A percentile compares a stretch with the other conserved stretches of the same genome.
phyloP scores from a whole-genome alignment of 805 yeast genomes.

The Lipomyces lipofer region DNA sequence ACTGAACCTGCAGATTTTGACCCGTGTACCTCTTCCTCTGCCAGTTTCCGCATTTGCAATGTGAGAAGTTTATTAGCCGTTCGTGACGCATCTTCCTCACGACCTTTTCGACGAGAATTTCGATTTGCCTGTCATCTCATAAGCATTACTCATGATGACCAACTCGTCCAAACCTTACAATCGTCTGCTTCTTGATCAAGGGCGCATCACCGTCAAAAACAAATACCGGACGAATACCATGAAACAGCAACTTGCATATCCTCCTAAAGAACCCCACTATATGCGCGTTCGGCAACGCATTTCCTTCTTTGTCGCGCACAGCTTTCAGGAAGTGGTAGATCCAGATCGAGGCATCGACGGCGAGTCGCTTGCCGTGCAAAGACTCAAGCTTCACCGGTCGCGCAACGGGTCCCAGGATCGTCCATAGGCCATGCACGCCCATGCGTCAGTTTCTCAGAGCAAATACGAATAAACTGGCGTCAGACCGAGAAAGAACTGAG shows the following conservation, averaged over 20 bases:
- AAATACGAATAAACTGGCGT: no score
- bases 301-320: slow-evolving; percentile 82
- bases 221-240: slow-evolving; percentile 85
- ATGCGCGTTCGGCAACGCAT: slow-evolving; percentile 74
- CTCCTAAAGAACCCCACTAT: slow-evolving; percentile 94
- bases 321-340: slow-evolving; percentile 95
- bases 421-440: slow-evolving; percentile 98
- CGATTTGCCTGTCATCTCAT: slow-evolving; percentile 47
- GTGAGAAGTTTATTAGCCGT: slow-evolving; percentile 84
- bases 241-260: slow-evolving; percentile 83
- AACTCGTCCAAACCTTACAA: slow-evolving; percentile 38
- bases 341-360: slow-evolving; percentile 99
- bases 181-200: slow-evolving; percentile 72
- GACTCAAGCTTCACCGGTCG: slow-evolving; percentile 88
- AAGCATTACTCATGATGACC: background rate
- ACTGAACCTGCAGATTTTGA: slow-evolving; percentile 10
- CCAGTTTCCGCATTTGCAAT: slow-evolving; percentile 65
- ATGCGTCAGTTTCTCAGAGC: no score
- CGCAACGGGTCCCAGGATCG: slow-evolving; percentile 83
- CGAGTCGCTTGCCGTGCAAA: slow-evolving; percentile 71
- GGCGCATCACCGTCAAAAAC: slow-evolving; percentile 98
- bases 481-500: no score
- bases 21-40: slow-evolving; percentile 40
- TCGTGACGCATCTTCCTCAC: slow-evolving; percentile 63
- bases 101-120: slow-evolving; percentile 70